Base-by-base conservation (phyloP, 805 yeast genomes). In the Lachancea cidri region DNA sequence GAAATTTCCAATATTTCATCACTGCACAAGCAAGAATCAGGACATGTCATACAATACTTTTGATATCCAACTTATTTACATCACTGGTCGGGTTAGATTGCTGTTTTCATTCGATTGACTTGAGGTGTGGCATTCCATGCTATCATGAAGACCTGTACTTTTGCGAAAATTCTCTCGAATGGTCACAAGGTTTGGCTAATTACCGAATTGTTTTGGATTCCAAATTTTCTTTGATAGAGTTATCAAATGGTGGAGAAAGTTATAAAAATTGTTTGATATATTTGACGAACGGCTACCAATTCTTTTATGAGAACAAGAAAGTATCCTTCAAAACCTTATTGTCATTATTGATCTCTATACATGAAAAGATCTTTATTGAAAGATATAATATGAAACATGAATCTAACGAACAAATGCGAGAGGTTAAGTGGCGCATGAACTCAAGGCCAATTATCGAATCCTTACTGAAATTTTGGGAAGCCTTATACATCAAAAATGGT, bases 21-120 rank as follows among this genome's bases (percentile, higher is more conserved):
- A 68, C 72, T 38, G 75, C 81, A 18, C 96, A 89, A 64, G 76
- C 88, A 25, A 81, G 93, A 43, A 74, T 78, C 19, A 74, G 97
- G 53, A 82, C 87, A 0, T 73, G 84, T 55, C 86, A 83, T 52
- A 77, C 78, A 29, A 71, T 81, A 9, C 71, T 81, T 48, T 70
- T 79, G 36, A 70, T 81, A 16, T 74, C 83, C 7, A 74, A 81
- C 14, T 51, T 81, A 45, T 70, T 80, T 44, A 73, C 83, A 5
- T 63, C 73, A 1, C 53, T 70, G 46, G 68, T 70, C 33, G 76
- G 74, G 5, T 45, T 69, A 20, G 71, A 70, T 38, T 68, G 70
- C 43, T 60, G 68, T 5, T 54, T 71, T 37, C 73, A 68, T 46
- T 67, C 73, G 2, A 57, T 68, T 38, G 79, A 73, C 44, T 64